Base-by-base conservation (phyloP, 768 basidiomycete species). In the Lactifluus echinatus region DNA sequence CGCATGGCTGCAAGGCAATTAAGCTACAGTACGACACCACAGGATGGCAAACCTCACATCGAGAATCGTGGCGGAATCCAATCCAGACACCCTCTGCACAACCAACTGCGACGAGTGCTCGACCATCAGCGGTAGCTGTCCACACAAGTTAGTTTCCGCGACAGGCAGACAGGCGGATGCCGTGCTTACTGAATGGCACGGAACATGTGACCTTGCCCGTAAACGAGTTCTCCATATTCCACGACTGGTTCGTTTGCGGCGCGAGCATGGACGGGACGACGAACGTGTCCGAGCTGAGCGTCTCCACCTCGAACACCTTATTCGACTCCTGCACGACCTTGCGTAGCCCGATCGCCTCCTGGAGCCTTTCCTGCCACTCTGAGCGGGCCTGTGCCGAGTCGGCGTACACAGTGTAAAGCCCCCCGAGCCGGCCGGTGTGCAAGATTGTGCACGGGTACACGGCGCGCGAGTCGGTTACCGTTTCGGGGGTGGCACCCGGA, bases 41-140 rank as follows among this genome's bases (percentile, higher is more conserved):
- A 36, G 2, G 24, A 42, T 33, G 51, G 59, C 50, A 53, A 59
- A 8, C 65, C 84, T 59, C 69, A 92, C 91, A 93, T 67, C 79
- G 75, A 2, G 93, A 86, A 69, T 95, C 89, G 61, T 91, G 88
- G 39, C 89, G 80, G 70, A 93, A 85, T 0, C 93, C 93, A 57
- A 96, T 93, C 89, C 91, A 96, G 21, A 96, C 89, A 29, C 96
- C 96, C 66, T 96, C 93, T 0, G 88, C 86, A 68, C 93, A 96
- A 8, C 94, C 96, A 64, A 97, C 85, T 0, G 94, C 92, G 39
- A 97, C 88, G 14, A 99, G 77, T 12, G 83, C 83, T 24, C 92
- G 82, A 5, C 87, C 85, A 67, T 97, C 93, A 5, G 84, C 75
- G 5, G 89, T 93, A 59, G 80, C 90, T 95, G 57, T 5, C 2